A percentile compares a stretch with the other conserved stretches of the same genome.
These are phyloP conservation scores for Phytophthora sp. DNA, from an alignment of 352 stramenopile genomes.

Conservation along the genomic window DNA sequence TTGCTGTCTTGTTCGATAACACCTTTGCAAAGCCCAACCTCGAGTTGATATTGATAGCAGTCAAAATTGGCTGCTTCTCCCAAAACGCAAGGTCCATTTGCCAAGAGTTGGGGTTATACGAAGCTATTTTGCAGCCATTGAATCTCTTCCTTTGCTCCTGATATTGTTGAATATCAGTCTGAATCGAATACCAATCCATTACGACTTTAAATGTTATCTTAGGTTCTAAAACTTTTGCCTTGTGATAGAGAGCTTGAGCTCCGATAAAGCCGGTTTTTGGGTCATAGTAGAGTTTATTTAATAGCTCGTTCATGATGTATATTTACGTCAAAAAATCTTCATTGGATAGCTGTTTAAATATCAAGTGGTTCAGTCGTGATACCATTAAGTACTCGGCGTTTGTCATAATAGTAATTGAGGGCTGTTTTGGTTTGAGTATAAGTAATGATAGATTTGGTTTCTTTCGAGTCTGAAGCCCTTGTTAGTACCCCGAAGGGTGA, in stretches of 20 bases:
- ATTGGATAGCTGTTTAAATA: constrained; percentile 23
- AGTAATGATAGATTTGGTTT: too few species aligned
- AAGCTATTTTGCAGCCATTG: background rate
- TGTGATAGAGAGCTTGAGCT: background rate
- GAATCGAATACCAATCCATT: background rate
- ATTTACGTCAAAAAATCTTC: background rate
- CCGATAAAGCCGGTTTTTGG: background rate
- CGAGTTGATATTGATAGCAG: constrained; percentile 41
- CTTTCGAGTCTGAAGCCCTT: constrained; percentile 34
- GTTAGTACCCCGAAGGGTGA: constrained; percentile 37
- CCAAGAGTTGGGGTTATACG: constrained; percentile 5
- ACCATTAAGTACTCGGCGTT: constrained; percentile 35
- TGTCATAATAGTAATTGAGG: too few species aligned
- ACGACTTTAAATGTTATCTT: background rate
- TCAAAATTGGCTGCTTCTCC: constrained; percentile 25
- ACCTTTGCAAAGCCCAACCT: constrained; percentile 40
- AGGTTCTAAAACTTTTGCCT: background rate
- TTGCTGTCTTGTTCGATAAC: constrained; percentile 35
- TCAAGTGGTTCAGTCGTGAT: constrained; percentile 28
- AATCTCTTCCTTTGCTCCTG: constrained; percentile 31
- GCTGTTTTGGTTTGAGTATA: too few species aligned
- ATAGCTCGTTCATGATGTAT: constrained; percentile 13
- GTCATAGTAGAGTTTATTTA: constrained; percentile 31
- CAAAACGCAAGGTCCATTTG: too few species aligned
- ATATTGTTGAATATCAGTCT: constrained; percentile 17